Percentiles rank a stretch among this genome's conserved stretches.
These are phyloP conservation scores for Physaria fendleri DNA, from an alignment of 345 rosid genomes.

Conservation along the genomic window DNA sequence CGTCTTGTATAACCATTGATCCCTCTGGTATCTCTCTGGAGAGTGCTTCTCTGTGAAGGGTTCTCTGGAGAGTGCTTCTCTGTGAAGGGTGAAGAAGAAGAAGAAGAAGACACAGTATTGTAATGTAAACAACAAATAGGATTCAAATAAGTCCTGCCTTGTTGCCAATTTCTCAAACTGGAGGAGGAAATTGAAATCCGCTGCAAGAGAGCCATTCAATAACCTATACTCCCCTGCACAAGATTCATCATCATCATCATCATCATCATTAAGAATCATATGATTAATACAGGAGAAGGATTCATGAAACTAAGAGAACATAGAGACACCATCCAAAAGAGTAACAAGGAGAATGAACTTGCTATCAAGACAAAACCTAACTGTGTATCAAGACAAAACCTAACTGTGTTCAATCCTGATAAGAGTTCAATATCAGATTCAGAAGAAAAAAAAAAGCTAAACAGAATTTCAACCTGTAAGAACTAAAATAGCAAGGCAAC, in stretches of 20 bases:
- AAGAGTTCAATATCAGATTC: no score
- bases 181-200: constrained; percentile 17
- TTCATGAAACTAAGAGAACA: background rate
- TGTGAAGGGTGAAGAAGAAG: constrained; percentile 70
- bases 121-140: constrained; percentile 32
- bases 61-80: constrained; percentile 56
- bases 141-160: constrained; percentile 5
- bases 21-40: constrained; percentile 50
- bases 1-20: constrained; percentile 52
- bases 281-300: background rate
- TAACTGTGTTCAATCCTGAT: no score
- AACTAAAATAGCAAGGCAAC: no score
- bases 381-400: no score
- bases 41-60: constrained; percentile 77
- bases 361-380: no score
- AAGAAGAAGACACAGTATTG: constrained; percentile 32
- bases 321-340: background rate
- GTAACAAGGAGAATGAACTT: no score
- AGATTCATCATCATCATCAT: background rate
- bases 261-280: background rate
- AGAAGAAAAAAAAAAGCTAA: no score
- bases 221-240: background rate
- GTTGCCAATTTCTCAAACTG: constrained; percentile 9
- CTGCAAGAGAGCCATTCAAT: constrained; percentile 29
- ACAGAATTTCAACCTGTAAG: no score